Conservation (phyloP, 768 basidiomycete species). For the Gyrodon lividus region DNA sequence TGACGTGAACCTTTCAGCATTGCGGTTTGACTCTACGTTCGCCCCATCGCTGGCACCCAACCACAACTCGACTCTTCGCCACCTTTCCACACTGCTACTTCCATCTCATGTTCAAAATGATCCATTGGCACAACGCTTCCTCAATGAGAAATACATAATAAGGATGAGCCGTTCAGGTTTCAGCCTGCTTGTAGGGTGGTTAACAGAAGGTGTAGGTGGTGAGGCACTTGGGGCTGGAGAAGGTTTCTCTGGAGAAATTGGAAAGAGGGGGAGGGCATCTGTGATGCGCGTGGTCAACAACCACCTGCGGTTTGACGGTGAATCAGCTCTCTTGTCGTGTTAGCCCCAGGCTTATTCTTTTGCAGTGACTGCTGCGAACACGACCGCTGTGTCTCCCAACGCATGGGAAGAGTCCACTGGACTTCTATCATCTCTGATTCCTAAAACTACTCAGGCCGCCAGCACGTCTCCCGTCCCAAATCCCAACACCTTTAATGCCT, state of each 20-base stretch:
- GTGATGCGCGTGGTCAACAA: conserved; percentile 95
- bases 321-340: conserved; percentile 13
- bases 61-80: conserved; percentile 70
- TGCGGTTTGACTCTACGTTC: conserved; percentile 72
- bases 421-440: conserved; percentile 73
- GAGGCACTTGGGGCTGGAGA: conserved; percentile 79
- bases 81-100: conserved; percentile 76
- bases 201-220: conserved; percentile 89
- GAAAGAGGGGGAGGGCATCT: conserved; percentile 81
- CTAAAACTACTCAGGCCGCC: conserved; percentile 50
- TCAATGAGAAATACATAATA: conserved; percentile 87
- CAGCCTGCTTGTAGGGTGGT: conserved; percentile 89
- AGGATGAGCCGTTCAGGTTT: conserved; percentile 91
- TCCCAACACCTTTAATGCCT: conserved; percentile 71
- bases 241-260: conserved; percentile 78
- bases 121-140: conserved; percentile 78
- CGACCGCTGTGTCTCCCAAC: conserved; percentile 58
- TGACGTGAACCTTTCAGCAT: conserved; percentile 45
- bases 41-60: conserved; percentile 61
- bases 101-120: conserved; percentile 84
- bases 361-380: conserved; percentile 69
- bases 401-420: conserved; percentile 89
- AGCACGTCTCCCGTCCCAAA: conserved; percentile 45
- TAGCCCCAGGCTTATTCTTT: conserved; percentile 19
- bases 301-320: conserved; percentile 88